Evolutionary conservation across 371 early-diverging fungal species (phyloP), one percentile per base, ranked within the genome.

Genomic region (Zancudomyces culisetae): DNA sequence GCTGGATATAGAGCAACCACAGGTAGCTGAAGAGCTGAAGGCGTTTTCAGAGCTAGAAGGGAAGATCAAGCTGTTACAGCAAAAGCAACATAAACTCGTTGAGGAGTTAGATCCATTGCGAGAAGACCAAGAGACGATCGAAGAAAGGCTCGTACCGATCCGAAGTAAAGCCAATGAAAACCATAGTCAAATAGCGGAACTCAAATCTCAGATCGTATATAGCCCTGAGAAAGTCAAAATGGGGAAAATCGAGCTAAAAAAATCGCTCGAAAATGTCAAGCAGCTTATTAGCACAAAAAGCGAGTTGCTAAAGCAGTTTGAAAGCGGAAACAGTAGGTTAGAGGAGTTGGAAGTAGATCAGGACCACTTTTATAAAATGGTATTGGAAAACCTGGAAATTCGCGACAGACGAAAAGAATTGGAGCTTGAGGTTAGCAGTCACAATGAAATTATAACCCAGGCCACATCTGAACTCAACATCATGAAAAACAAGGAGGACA

Each of bases 221-320:
- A 75, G 71, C 48, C 81, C 81, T 1, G 81, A 77, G 53, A 73
- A 76, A 57, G 60, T 80, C 6, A 71, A 76, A 57, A 66, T 71
- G 53, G 78, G 71, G 1, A 70, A 77, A 10, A 51, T 43, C 6
- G 77, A 78, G 52, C 73, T 80, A 68, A 70, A 53, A 49, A 49
- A 54, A 15, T 54, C 55, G 3, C 60, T 72, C 2, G 45, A 42
- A 0, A 47, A 42, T 4, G 69, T 72, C 22, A 72, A 71, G 27
- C 27, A 41, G 19, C 61, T 65, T 43, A 52, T 70, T 2, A 53
- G 53, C 1, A 27, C 45, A 1, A 56, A 58, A 26, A 76, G 77
- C 53, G 66, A 70, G 13, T 30, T 35, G 12, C 28, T 20, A 20
- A 29, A 10, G 22, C 28, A 35, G 30, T 23, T 24, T 12, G 39